phyloP scores from a whole-genome alignment of 2,329 filamentous ascomycete species.

The Blastomyces gilchristii region DNA sequence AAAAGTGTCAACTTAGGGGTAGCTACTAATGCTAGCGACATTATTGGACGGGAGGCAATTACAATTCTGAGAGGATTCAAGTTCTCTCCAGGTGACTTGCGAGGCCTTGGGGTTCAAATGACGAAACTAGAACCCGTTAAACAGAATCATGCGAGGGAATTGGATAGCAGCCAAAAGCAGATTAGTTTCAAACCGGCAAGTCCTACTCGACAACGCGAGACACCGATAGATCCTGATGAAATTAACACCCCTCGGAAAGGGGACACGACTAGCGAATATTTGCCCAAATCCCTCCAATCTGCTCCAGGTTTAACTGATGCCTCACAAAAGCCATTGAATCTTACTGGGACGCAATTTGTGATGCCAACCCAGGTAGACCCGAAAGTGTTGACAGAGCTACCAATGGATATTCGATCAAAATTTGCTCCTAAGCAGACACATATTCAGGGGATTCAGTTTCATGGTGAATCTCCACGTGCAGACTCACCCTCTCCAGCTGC shows the following conservation, averaged over 20 bases:
- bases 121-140: constrained; percentile 81
- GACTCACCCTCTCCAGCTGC: constrained; percentile 27
- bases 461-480: constrained; percentile 20
- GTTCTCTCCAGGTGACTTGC: constrained; percentile 83
- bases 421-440: constrained; percentile 51
- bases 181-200: constrained; percentile 55
- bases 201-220: constrained; percentile 15
- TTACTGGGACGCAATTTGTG: constrained; percentile 82
- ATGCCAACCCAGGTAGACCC: constrained; percentile 73
- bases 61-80: constrained; percentile 69
- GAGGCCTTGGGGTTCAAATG: constrained; percentile 86
- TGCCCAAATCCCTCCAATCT: constrained; percentile 22
- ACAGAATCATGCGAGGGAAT: constrained; percentile 36
- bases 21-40: constrained; percentile 62
- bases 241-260: constrained; percentile 35
- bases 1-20: constrained; percentile 77
- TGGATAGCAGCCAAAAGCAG: constrained; percentile 67
- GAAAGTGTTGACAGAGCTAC: constrained; percentile 70
- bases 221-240: constrained; percentile 40
- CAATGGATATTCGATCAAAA: constrained; percentile 67
- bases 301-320: constrained; percentile 27
- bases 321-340: constrained; percentile 58
- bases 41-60: constrained; percentile 72
- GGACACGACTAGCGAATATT: constrained; percentile 17
- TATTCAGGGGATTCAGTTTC: constrained; percentile 20